Percentiles rank a stretch among this genome's conserved stretches.
Evolutionary conservation across 148 eudicot genomes (phyloP).

Genomic region (Limonium bicolor): DNA sequence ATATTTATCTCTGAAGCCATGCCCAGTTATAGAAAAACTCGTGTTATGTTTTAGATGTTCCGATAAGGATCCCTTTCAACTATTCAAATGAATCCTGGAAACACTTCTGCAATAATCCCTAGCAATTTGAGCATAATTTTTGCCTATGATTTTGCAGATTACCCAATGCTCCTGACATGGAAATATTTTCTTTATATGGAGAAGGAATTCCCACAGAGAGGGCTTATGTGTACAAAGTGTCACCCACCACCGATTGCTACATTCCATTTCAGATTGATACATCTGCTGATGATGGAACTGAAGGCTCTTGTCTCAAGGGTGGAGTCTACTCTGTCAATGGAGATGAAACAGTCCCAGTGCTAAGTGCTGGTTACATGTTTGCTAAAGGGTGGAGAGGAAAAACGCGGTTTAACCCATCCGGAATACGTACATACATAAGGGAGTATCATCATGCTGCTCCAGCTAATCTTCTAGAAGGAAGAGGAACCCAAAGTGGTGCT

Average conservation of each 20-base stretch:
- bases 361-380: conserved; percentile 90
- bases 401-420: conserved; percentile 82
- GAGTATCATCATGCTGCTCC: conserved; percentile 96
- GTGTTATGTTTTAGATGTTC: too few relatives aligned
- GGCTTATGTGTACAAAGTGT: conserved; percentile 58
- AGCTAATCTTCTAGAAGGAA: conserved; percentile 73
- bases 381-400: conserved; percentile 98
- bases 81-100: too few relatives aligned
- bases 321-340: conserved; percentile 72
- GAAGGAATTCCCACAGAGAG: conserved; percentile 88
- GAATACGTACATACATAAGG: conserved; percentile 41
- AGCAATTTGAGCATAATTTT: too few relatives aligned
- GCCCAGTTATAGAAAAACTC: too few relatives aligned
- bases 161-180: conserved; percentile 97
- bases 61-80: too few relatives aligned
- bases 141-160: conserved; percentile 60
- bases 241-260: conserved; percentile 58
- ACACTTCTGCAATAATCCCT: too few relatives aligned
- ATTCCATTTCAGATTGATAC: conserved; percentile 81
- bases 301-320: conserved; percentile 30
- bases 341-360: conserved; percentile 84
- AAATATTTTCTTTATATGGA: conserved; percentile 73
- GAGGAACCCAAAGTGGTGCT: conserved; percentile 94
- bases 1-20: too few relatives aligned
- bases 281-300: conserved; percentile 52